Evolutionary conservation across 1,284 basidiomycete species (phyloP), one percentile per base, ranked within the genome.

Genomic region (Gomphus bonarii): DNA sequence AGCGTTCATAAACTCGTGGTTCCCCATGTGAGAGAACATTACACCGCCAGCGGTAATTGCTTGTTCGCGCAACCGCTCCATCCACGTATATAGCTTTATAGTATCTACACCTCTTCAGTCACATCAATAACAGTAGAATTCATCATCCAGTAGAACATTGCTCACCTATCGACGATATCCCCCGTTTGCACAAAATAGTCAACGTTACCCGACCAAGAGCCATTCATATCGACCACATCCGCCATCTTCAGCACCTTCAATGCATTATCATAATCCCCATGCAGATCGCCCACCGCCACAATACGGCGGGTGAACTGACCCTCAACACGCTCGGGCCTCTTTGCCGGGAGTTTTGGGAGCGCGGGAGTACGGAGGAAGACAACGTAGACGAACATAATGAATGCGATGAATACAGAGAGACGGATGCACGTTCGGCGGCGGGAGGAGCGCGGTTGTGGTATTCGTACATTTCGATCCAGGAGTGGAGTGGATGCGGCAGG

Each of bases 181-280:
- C 93, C 93, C 0, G 93, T 95, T 72, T 95, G 92, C 14, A 95
- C 91, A 61, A 94, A 84, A 56, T 85, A 82, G 66, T 92, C 89
- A 3, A 82, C 80, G 22, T 85, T 73, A 1, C 85, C 91, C 9
- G 80, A 79, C 92, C 92, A 95, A 54, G 83, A 72, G 0, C 80
- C 82, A 3, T 77, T 65, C n/a, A 79, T 73, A 62, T 87, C 80
- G 3, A 87, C 80, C 6, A 95, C 79, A 3, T 77, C 75, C 6
- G 89, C 81, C 76, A 93, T 89, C 46, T 83, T 75, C 33, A 95
- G 73, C 5, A 95, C 90, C 44, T 75, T 76, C 59, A 78, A 73
- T 3, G 88, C 85, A 67, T 91, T 89, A 0, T 72, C 71, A 48
- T 85, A 66, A 70, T 92, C 88, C 0, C 88, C 87, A 65, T 93